Base-by-base conservation (phyloP, 2,329 filamentous ascomycete genomes). In the Ciborinia camelliae region DNA sequence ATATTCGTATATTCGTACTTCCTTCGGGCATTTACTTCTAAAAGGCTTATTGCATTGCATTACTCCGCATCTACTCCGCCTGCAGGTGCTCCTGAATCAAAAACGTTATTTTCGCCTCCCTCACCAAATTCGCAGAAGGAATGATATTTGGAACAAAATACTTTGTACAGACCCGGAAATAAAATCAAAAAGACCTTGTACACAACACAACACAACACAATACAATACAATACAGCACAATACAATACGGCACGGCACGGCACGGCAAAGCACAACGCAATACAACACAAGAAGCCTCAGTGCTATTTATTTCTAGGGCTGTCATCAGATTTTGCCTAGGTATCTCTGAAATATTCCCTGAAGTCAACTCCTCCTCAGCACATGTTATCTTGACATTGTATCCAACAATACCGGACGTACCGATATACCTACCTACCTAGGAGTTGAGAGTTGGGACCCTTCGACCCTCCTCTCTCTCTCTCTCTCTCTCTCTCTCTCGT, bases 51-150 rank as follows among this genome's bases (percentile, higher is more conserved):
- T 37, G 14, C 35, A 37, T 37, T 9, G 3, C 30, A 30, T 57
- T 30, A 26, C 54, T 57, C 39, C 37, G 39, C 53, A 43, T 43
- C 53, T 57, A 57, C 23, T 50, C 47, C 47, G 23, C 47, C 47
- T 50, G 47, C 47, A 50, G 47, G 14, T 50, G 47, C 26, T 41
- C 53, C n/a, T n/a, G n/a, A 41, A 41, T 55, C 4, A 39, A 15
- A 41, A 55, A 55, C 37, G 8, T 55, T 55, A 43, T 43, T 43
- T 43, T 43, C 12, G 18, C 35, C 52, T 35, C 35, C 23, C 7
- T 30, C 35, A 23, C 52, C 26, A n/a, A n/a, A n/a, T 7, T 39
- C 26, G n/a, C 23, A 55, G 8, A 9, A n/a, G 18, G 37, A 14
- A 51, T n/a, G n/a, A n/a, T 9, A 51, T 32, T 20, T n/a, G 28